Evolutionary conservation across 2,329 filamentous ascomycete genomes (phyloP).

Genomic region (Microcyclospora pomicola): DNA sequence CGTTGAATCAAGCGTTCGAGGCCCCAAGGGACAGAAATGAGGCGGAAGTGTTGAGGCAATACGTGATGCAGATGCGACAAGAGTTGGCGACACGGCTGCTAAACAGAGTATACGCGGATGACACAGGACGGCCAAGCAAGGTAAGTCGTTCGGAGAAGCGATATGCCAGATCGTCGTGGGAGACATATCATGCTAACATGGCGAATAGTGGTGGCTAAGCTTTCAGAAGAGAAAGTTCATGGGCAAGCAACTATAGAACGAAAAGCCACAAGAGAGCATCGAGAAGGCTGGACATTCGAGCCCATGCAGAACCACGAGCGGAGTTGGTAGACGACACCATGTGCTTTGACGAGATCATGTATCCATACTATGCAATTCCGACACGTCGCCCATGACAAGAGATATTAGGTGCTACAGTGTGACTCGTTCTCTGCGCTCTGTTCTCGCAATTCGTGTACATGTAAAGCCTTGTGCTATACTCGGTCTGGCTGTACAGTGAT

Average conservation of each 20-base stretch:
- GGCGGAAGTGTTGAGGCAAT: constrained; percentile 76
- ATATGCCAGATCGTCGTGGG: background rate
- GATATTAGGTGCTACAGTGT: too few species aligned
- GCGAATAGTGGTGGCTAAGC: constrained; percentile 87
- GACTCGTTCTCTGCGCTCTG: too few species aligned
- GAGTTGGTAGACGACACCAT: too few species aligned
- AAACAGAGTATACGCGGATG: constrained; percentile 73
- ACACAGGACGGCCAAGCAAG: constrained; percentile 48
- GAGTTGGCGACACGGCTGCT: constrained; percentile 74
- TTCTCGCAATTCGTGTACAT: too few species aligned
- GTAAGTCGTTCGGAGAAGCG: constrained; percentile 19
- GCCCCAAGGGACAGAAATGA: constrained; percentile 74
- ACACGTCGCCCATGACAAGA: too few species aligned
- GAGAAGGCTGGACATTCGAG: background rate
- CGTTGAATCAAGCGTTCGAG: constrained; percentile 94
- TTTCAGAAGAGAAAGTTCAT: constrained; percentile 99
- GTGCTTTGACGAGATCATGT: too few species aligned
- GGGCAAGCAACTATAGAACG: constrained; percentile 53
- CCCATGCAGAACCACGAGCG: too few species aligned
- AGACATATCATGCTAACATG: constrained; percentile 13
- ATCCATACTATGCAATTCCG: too few species aligned
- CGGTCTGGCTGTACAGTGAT: too few species aligned
- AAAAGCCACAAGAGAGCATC: background rate
- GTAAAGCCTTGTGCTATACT: too few species aligned
- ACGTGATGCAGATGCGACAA: constrained; percentile 83